phyloP scores from a whole-genome alignment of 2,329 filamentous ascomycete genomes.

The Pyrenophora graminea region DNA sequence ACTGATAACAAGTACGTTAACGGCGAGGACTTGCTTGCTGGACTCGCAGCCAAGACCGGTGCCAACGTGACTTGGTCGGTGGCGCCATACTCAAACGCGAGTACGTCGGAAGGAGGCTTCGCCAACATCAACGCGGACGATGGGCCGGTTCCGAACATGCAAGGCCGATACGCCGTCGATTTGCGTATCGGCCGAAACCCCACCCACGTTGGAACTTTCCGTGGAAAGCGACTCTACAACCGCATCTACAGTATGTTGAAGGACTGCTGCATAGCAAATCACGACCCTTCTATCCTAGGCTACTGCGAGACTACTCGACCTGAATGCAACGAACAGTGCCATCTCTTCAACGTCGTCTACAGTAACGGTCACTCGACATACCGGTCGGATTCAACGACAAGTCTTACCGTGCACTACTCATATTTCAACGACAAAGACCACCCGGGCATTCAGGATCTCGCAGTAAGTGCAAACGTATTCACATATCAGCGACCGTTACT shows the following conservation, averaged over 20 bases:
- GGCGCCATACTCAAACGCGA: not conserved
- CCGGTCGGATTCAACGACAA: not conserved
- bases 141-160: not conserved
- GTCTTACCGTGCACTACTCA: not conserved
- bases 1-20: not conserved
- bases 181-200: not conserved
- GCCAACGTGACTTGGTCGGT: no score
- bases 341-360: not conserved
- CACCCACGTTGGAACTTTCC: constrained; percentile 7
- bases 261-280: not conserved
- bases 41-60: no score
- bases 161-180: constrained; percentile 5
- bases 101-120: not conserved
- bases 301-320: not conserved
- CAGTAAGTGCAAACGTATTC: not conserved
- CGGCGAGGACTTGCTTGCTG: not conserved
- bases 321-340: not conserved
- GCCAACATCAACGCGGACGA: not conserved
- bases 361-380: not conserved
- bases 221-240: constrained; percentile 1
- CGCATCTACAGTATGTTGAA: constrained; percentile 4
- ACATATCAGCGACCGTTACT: not conserved
- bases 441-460: not conserved
- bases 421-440: not conserved
- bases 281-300: not conserved